Conservation (phyloP, 1,284 basidiomycete genomes). For the Ustilago shanxiensis region DNA sequence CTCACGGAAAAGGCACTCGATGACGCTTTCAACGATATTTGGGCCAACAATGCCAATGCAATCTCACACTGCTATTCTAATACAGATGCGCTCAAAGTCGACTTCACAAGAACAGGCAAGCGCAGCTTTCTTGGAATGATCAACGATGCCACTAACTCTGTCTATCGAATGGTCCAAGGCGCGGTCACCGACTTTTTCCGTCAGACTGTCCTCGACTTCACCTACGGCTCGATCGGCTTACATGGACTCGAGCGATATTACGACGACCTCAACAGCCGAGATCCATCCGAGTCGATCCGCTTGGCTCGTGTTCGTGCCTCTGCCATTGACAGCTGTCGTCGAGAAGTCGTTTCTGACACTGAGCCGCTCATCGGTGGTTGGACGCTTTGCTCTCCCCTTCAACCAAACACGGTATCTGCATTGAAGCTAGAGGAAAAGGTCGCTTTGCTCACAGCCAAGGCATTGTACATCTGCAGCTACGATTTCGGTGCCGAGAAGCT, state of each 20-base stretch:
- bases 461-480: conserved; percentile 77
- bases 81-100: conserved; percentile 91
- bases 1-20: conserved; percentile 48
- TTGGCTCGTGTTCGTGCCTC: conserved; percentile 81
- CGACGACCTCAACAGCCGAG: conserved; percentile 80
- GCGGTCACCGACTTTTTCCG: conserved; percentile 92
- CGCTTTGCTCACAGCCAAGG: conserved; percentile 78
- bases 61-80: conserved; percentile 65
- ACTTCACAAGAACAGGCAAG: conserved; percentile 91
- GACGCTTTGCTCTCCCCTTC: conserved; percentile 88
- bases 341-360: conserved; percentile 74
- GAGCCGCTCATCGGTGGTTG: conserved; percentile 86
- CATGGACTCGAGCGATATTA: conserved; percentile 55
- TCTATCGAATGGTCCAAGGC: conserved; percentile 66
- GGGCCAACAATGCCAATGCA: conserved; percentile 85
- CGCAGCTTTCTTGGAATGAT: conserved; percentile 86
- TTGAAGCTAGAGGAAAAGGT: conserved; percentile 84
- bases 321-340: conserved; percentile 55
- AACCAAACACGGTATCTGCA: conserved; percentile 78
- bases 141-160: conserved; percentile 63
- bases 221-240: conserved; percentile 45
- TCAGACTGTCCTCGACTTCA: conserved; percentile 74
- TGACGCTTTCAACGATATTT: conserved; percentile 79
- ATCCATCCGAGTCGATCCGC: conserved; percentile 87
- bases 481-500: conserved; percentile 76